Evolutionary conservation across 2,329 filamentous ascomycete genomes (phyloP), one percentile per base, ranked within the genome.

Genomic region (Hawksworthiomyces lignivorus): DNA sequence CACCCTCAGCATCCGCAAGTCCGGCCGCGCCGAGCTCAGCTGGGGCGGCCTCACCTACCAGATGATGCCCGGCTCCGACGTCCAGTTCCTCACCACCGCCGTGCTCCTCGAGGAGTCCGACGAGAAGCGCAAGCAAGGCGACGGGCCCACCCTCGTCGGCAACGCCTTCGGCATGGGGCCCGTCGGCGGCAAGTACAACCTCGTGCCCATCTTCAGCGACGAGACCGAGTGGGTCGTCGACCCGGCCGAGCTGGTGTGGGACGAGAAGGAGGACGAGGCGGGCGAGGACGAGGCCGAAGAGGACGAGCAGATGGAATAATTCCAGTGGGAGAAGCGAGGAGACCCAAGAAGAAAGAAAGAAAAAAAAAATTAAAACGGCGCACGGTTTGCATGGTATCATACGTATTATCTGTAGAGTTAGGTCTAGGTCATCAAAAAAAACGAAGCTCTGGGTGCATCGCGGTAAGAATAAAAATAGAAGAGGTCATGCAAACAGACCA

Each of bases 111-210:
- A 80, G 54, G 67, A 76, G 51, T 68, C 67, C 29, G 73, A 77
- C 42, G 67, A 71, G 53, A 74, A 75, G 55, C 58, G 67, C 4
- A 62, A 61, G 38, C 53, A 57, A 2, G 63, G 59, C 17, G 62
- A 62, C 14, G 40, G 36, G 48, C 58, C 8, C 7, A 58, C 62
- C n/a, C 40, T 63, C 21, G 59, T 66, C 30, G 77, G 75, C 15
- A 65, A 67, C 36, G 73, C 73, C 22, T 70, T 73, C 43, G 75
- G 75, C 35, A 79, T 82, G 74, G 78, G 78, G 36, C 71, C 73
- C 53, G 70, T 82, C 45, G 72, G 75, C 65, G 76, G 75, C 37
- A 73, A 75, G 47, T 81, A 81, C 56, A 69, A 77, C 15, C 61
- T 78, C 15, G 74, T 73, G 20, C 76, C 76, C 7, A 66, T 72